phyloP scores from a whole-genome alignment of 495 filamentous ascomycete species.

The Clavariopsis aquatica region DNA sequence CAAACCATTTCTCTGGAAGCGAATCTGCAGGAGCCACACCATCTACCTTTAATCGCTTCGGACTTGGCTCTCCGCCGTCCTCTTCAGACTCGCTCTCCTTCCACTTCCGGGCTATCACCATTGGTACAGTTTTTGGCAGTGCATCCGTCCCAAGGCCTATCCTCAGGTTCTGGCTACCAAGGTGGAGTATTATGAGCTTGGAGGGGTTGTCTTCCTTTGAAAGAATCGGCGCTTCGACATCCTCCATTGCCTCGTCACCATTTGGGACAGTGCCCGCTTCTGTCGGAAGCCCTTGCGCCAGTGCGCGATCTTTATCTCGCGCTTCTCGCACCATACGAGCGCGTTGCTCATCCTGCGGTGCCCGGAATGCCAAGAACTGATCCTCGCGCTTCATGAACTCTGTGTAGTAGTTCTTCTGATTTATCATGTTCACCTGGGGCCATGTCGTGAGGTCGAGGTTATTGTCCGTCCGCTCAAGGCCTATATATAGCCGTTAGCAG shows the following conservation, averaged over 20 bases:
- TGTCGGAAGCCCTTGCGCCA: conserved; percentile 62
- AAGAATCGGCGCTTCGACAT: conserved; percentile 47
- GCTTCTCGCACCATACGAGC: conserved; percentile 78
- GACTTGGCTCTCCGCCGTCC: conserved; percentile 71
- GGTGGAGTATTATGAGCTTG: conserved; percentile 92
- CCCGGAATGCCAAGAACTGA: conserved; percentile 82
- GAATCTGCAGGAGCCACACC: conserved; percentile 51
- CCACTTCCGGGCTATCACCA: conserved; percentile 82
- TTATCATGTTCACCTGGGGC: conserved; percentile 89
- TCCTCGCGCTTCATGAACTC: conserved; percentile 98
- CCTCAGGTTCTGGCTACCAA: conserved; percentile 95
- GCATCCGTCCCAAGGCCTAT: conserved; percentile 94
- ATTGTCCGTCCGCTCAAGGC: conserved; percentile 94
- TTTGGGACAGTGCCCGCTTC: conserved; percentile 57
- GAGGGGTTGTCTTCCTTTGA: conserved; percentile 60
- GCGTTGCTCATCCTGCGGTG: conserved; percentile 79
- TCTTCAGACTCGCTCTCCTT: conserved; percentile 78
- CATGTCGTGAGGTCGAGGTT: conserved; percentile 92
- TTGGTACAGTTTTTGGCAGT: conserved; percentile 88
- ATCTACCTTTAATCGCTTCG: conserved; percentile 80
- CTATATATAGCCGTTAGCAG: conserved; percentile 49
- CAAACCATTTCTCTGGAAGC: conserved; percentile 75
- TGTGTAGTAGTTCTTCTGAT: conserved; percentile 99
- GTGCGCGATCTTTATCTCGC: conserved; percentile 80
- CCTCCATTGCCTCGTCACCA: conserved; percentile 59